Base-by-base conservation (phyloP, 2,329 filamentous ascomycete genomes). In the Hypocrella siamensis region DNA sequence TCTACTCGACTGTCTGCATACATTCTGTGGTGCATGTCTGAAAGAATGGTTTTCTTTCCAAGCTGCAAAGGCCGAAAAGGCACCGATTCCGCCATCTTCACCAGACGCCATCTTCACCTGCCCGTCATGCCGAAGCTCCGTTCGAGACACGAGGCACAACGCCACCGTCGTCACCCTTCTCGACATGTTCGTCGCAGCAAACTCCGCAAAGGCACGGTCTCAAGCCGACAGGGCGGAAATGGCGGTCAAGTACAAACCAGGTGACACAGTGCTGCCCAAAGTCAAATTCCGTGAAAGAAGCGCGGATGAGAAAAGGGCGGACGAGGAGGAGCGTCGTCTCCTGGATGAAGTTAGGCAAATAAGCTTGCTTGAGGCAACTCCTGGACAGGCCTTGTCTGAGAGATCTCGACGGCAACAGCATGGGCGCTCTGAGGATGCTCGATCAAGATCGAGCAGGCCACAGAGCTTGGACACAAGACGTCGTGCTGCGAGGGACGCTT, bases 11-110 rank as follows among this genome's bases (percentile, higher is more conserved):
- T 93, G 85, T 52, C 71, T 93, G 28, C 85, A 93, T 58, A 94
- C 88, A 28, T 98, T 92, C 56, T 98, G 90, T 61, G 90, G 86
- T 40, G 80, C 82, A 25, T 98, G 90, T 51, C 56, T 96, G 36
- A 93, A 93, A 54, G 84, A 93, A 61, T 98, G 90, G 90, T 98
- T 96, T 52, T 62, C 65, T 40, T 90, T 75, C 55, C 84, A 93
- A 53, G 75, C 76, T 24, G 61, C 65, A 19, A 63, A 65, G 11
- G 68, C 67, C 27, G 68, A 67, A 40, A 58, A 54, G 35, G 56
- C 58, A 3, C 66, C 65, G 10, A 57, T 57, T 9, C 58, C 63
- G 26, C 63, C 71, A 39, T 43, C 61, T 32, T 48, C 65, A 42
- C 47, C 66, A 45, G 38, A 62, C 46, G 44, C 57, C 40, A 49